Percentiles rank a stretch among this genome's conserved stretches.
Conservation (phyloP, 106 monocot genomes). For the Platanthera guangdongensis region DNA sequence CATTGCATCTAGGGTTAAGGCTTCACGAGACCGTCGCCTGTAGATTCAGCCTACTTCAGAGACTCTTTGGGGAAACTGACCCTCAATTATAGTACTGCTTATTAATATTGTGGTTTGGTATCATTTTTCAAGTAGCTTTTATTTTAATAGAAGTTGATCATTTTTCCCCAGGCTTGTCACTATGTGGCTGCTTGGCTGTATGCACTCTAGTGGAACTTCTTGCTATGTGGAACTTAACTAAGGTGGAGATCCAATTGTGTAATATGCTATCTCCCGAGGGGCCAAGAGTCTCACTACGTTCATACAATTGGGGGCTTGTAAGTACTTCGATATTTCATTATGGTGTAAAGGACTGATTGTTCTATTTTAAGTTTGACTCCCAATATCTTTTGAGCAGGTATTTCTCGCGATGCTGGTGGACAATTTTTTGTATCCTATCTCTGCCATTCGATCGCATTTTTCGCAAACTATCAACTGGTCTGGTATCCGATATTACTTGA, state of each 20-base stretch:
- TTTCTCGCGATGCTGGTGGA: constrained; percentile 92
- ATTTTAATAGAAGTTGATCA: neutral
- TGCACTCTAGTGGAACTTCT: constrained; percentile 82
- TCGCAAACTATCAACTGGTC: constrained; percentile 94
- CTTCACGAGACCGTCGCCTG: too few relatives aligned
- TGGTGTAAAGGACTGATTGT: neutral
- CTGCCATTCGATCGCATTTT: constrained; percentile 79
- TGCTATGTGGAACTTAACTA: constrained; percentile 99
- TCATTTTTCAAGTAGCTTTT: too few relatives aligned
- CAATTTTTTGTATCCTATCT: constrained; percentile 88
- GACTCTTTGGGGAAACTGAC: too few relatives aligned
- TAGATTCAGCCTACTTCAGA: too few relatives aligned
- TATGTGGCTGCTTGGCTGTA: constrained; percentile 45
- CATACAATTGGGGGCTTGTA: constrained; percentile 96
- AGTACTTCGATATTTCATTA: constrained; percentile 15
- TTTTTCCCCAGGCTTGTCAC: constrained; percentile 37
- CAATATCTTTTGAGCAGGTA: constrained; percentile 35
- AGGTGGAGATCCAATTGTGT: constrained; percentile 80
- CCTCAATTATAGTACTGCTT: too few relatives aligned
- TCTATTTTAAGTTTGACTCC: neutral
- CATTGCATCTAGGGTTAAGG: too few relatives aligned
- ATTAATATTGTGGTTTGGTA: neutral
- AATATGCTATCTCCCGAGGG: constrained; percentile 93
- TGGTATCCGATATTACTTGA: constrained; percentile 75
- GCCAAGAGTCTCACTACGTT: constrained; percentile 57